phyloP scores from a whole-genome alignment of 345 rosid species.

The Lagerstroemia speciosa region DNA sequence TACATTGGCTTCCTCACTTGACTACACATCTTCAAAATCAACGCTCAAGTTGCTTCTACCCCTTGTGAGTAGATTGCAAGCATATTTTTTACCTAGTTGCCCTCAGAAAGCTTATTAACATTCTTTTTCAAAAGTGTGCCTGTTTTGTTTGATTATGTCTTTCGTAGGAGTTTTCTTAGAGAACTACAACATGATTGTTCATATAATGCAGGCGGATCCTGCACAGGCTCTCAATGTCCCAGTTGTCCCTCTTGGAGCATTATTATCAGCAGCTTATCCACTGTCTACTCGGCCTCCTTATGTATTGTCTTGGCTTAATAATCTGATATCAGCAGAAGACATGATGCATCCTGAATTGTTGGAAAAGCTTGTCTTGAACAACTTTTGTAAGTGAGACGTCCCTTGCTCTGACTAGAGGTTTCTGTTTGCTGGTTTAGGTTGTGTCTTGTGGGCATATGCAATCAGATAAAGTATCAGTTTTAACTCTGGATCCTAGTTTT shows the following conservation, averaged over 20 bases:
- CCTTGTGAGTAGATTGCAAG: slow-evolving; percentile 45
- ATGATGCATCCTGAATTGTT: slow-evolving; percentile 97
- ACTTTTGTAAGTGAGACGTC: slow-evolving; percentile 63
- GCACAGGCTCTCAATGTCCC: slow-evolving; percentile 92
- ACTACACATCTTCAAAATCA: slow-evolving; percentile 79
- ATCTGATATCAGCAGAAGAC: slow-evolving; percentile 77
- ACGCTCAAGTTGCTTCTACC: slow-evolving; percentile 81
- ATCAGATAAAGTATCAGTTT: neutral
- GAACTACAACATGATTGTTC: neutral
- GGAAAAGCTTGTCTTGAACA: slow-evolving; percentile 82
- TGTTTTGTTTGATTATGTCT: neutral
- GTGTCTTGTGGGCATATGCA: neutral
- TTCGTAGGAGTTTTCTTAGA: neutral
- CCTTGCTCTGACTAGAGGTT: neutral
- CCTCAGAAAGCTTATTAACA: neutral
- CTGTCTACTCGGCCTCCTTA: slow-evolving; percentile 76
- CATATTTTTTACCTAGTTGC: neutral
- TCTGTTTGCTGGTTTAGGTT: neutral
- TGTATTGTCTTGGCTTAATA: slow-evolving; percentile 74
- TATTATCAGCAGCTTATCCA: slow-evolving; percentile 82
- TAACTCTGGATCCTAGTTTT: neutral
- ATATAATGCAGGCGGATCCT: slow-evolving; percentile 76
- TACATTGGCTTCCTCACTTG: slow-evolving; percentile 86
- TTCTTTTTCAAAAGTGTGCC: neutral
- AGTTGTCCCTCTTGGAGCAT: slow-evolving; percentile 82